phyloP scores from a whole-genome alignment of 2,329 filamentous ascomycete genomes.

The Apiospora pterosperma region DNA sequence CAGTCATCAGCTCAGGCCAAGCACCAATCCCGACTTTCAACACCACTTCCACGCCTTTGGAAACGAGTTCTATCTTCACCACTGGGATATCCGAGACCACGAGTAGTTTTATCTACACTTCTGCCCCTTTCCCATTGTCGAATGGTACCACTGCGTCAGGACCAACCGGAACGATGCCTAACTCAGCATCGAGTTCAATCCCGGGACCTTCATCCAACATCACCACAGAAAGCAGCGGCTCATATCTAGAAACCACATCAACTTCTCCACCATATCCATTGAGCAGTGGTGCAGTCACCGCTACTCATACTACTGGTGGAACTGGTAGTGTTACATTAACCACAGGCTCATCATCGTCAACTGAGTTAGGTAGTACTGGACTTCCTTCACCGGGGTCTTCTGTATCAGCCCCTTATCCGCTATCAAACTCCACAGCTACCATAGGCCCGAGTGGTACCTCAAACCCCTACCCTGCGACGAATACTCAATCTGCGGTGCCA shows the following conservation, averaged over 20 bases:
- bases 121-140: neutral
- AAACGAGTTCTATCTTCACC: slow-evolving; percentile 8
- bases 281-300: neutral
- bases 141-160: neutral
- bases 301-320: neutral
- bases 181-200: neutral
- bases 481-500: neutral
- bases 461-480: neutral
- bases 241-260: neutral
- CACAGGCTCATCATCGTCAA: neutral
- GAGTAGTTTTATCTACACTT: neutral
- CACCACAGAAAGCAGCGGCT: neutral
- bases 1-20: neutral
- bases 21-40: neutral
- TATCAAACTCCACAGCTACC: slow-evolving; percentile 10
- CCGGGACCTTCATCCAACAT: neutral
- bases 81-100: neutral
- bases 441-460: neutral
- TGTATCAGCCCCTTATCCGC: slow-evolving; percentile 13
- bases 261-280: neutral
- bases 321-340: neutral
- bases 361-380: slow-evolving; percentile 2
- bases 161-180: neutral
- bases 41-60: slow-evolving; percentile 5
- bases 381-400: neutral